Conservation (phyloP, 441 rosid species). For the Daphne laureola region DNA sequence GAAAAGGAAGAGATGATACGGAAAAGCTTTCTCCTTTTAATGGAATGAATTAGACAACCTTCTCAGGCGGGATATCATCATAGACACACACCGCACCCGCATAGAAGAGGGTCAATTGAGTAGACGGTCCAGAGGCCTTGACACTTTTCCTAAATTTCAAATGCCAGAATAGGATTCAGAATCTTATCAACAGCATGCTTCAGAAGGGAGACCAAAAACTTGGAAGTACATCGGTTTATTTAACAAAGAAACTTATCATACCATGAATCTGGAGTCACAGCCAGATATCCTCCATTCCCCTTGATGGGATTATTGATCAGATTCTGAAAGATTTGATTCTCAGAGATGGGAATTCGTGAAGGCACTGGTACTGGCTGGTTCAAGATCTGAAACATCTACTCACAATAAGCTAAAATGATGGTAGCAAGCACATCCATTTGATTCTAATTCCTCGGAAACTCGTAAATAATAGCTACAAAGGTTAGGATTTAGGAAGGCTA, state of each 20-base stretch:
- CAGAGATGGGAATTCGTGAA: constrained; percentile 22
- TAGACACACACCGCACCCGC: constrained; percentile 58
- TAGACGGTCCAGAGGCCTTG: constrained; percentile 27
- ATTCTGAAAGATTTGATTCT: constrained; percentile 27
- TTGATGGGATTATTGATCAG: constrained; percentile 14
- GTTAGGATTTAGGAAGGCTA: too few species aligned
- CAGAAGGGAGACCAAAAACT: constrained; percentile 13
- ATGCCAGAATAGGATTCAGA: constrained; percentile 10
- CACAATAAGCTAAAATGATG: too few species aligned
- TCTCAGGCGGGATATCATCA: constrained; percentile 57
- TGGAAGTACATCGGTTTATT: constrained; percentile 13
- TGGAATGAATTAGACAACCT: constrained; percentile 33
- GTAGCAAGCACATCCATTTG: not conserved
- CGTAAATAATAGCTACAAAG: too few species aligned
- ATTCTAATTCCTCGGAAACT: too few species aligned
- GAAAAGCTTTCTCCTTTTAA: not conserved
- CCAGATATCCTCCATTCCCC: constrained; percentile 43
- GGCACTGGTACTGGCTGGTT: constrained; percentile 20
- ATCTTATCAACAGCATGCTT: constrained; percentile 4
- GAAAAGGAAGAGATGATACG: too few species aligned
- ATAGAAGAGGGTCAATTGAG: constrained; percentile 62
- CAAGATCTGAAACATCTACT: constrained; percentile 32
- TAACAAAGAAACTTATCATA: constrained; percentile 35
- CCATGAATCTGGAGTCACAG: constrained; percentile 27
- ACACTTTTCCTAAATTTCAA: constrained; percentile 16